A percentile compares a stretch with the other conserved stretches of the same genome.
Conservation (phyloP, 2,329 filamentous ascomycete species). For the Aspergillus amoenus region DNA sequence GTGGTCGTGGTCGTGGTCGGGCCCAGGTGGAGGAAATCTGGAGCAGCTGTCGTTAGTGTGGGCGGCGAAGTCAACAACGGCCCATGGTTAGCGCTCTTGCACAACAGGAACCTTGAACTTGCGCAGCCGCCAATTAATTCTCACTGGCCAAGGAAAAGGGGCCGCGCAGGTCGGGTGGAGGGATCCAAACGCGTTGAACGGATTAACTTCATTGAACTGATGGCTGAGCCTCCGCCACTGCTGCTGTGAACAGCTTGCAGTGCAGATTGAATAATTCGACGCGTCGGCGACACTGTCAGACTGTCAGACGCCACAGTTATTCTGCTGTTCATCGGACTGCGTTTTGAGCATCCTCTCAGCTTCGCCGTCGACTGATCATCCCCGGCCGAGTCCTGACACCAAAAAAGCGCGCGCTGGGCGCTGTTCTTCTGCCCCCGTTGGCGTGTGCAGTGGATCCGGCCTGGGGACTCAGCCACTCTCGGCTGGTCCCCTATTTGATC, state of each 20-base stretch:
- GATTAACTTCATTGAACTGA: neutral
- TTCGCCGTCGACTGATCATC: neutral
- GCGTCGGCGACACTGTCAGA: too few species aligned
- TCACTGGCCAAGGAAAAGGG: neutral
- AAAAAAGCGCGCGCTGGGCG: too few species aligned
- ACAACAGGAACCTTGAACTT: neutral
- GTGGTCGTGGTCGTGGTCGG: neutral
- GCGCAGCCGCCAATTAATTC: neutral
- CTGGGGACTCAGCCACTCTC: neutral
- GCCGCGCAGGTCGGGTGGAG: neutral
- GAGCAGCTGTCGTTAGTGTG: conserved; percentile 4
- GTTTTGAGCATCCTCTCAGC: too few species aligned
- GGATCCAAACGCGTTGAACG: neutral
- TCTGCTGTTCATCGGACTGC: too few species aligned
- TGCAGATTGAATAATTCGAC: neutral
- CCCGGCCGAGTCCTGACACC: neutral
- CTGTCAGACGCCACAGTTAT: too few species aligned
- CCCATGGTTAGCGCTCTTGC: conserved; percentile 15
- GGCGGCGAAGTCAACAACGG: conserved; percentile 8
- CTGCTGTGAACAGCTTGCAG: neutral
- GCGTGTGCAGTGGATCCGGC: conserved; percentile 1
- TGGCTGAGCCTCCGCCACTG: conserved; percentile 22
- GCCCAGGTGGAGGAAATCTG: conserved; percentile 1
- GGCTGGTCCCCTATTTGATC: neutral
- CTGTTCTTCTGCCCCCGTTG: neutral